These are phyloP conservation scores for Monosporascus sp. DNA, from an alignment of 2,329 filamentous ascomycete genomes.

Conservation along the genomic window DNA sequence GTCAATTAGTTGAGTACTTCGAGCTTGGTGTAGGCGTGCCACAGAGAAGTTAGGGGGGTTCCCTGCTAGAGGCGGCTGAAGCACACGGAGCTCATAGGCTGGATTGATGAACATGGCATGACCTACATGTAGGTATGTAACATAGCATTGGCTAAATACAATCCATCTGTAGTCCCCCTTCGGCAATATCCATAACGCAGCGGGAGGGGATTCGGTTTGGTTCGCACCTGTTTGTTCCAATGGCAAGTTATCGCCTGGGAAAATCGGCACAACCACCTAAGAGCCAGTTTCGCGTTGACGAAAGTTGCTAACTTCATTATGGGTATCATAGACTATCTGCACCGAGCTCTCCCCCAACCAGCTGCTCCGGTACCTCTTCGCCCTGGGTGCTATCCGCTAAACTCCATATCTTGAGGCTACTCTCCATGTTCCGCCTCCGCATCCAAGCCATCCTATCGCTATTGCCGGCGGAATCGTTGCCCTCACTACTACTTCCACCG, in stretches of 20 bases:
- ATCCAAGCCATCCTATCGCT: constrained; percentile 15
- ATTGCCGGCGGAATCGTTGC: constrained; percentile 4
- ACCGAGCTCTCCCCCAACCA: not conserved
- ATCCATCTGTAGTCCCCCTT: too few species aligned
- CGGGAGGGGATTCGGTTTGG: too few species aligned
- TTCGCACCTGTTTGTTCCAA: not conserved
- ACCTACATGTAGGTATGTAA: too few species aligned
- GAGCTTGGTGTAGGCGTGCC: not conserved
- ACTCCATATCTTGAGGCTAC: constrained; percentile 42
- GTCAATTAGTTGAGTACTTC: not conserved
- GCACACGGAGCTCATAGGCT: too few species aligned
- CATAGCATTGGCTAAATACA: too few species aligned
- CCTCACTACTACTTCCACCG: not conserved
- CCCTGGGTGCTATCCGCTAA: constrained; percentile 16
- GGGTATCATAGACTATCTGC: constrained; percentile 10
- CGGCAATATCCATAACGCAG: too few species aligned
- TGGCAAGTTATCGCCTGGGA: not conserved
- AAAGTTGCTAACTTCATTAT: not conserved
- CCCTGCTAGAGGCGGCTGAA: too few species aligned
- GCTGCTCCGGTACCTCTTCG: constrained; percentile 1
- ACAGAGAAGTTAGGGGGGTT: too few species aligned
- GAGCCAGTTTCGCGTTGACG: not conserved
- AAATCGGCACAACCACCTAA: not conserved
- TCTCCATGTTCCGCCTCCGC: constrained; percentile 30
- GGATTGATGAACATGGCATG: not conserved